Evolutionary conservation across 1,284 basidiomycete genomes (phyloP).

Genomic region (Paramarasmius palmivorus): DNA sequence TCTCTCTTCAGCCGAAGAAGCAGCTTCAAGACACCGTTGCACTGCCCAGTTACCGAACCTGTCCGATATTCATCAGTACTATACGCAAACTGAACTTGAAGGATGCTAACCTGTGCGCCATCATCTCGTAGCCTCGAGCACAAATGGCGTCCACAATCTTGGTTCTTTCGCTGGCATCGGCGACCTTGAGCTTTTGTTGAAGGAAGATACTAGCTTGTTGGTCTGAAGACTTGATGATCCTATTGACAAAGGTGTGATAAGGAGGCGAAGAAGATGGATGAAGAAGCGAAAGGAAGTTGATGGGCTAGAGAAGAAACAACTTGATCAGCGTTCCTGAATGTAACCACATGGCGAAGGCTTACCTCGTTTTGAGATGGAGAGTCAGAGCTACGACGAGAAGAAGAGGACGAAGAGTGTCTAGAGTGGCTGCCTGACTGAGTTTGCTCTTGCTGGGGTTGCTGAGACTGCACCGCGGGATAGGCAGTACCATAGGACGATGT

Average conservation of each 20-base stretch:
- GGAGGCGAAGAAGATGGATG: slow-evolving; percentile 82
- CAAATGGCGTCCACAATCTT: slow-evolving; percentile 86
- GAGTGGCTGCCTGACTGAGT: slow-evolving; percentile 24
- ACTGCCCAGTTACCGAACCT: slow-evolving; percentile 89
- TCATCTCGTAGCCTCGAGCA: slow-evolving; percentile 81
- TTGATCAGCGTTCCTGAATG: slow-evolving; percentile 13
- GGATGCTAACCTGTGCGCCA: slow-evolving; percentile 71
- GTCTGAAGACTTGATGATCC: slow-evolving; percentile 83
- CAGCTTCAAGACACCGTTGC: slow-evolving; percentile 78
- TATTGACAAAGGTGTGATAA: slow-evolving; percentile 74
- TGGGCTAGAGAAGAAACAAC: slow-evolving; percentile 51
- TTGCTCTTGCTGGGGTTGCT: slow-evolving; percentile 9
- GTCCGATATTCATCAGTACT: slow-evolving; percentile 8
- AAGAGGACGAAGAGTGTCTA: slow-evolving; percentile 22
- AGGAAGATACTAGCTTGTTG: slow-evolving; percentile 87
- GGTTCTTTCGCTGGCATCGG: slow-evolving; percentile 70
- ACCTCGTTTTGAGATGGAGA: slow-evolving; percentile 2
- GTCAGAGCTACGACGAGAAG: slow-evolving; percentile 8
- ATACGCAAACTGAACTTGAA: slow-evolving; percentile 6
- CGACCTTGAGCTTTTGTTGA: slow-evolving; percentile 84
- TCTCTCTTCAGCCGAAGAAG: slow-evolving; percentile 67
- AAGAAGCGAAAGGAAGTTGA: slow-evolving; percentile 80
- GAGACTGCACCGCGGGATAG: slow-evolving; percentile 3
- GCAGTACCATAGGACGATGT: slow-evolving; percentile 1
- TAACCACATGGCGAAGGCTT: background rate